phyloP scores from a whole-genome alignment of 441 rosid species.

The Bruguiera hainesii region DNA sequence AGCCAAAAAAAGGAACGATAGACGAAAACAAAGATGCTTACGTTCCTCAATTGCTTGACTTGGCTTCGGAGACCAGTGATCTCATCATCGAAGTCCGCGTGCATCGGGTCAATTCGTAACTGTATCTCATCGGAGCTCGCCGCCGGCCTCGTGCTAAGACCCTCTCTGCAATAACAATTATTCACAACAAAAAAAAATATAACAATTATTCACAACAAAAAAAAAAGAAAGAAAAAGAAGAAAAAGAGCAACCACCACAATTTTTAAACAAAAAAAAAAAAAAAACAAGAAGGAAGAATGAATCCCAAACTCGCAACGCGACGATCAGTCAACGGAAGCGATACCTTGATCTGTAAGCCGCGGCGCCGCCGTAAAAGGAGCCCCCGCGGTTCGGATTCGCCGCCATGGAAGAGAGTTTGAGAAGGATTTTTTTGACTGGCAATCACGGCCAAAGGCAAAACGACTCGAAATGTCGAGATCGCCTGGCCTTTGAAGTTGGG shows the following conservation, averaged over 20 bases:
- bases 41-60: conserved; percentile 78
- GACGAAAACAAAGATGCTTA: conserved; percentile 15
- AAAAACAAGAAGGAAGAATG: not conserved
- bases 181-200: not conserved
- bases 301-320: conserved; percentile 5
- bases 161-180: conserved; percentile 45
- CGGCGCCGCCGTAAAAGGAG: conserved; percentile 36
- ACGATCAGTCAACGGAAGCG: not conserved
- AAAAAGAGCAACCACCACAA: no score
- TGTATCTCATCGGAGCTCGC: conserved; percentile 82
- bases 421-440: not conserved
- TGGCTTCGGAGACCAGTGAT: conserved; percentile 77
- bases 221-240: not conserved
- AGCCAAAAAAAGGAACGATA: not conserved
- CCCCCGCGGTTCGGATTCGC: conserved; percentile 34
- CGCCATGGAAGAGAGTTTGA: conserved; percentile 27
- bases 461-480: not conserved
- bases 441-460: not conserved
- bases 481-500: not conserved
- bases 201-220: not conserved
- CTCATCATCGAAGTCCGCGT: conserved; percentile 80
- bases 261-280: not conserved
- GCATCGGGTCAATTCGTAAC: conserved; percentile 90
- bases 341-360: conserved; percentile 51
- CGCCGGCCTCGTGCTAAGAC: conserved; percentile 69